Percentiles rank a stretch among this genome's conserved stretches.
Evolutionary conservation across 257 asterid genomes (phyloP).

Genomic region (Salvia miltiorrhiza): DNA sequence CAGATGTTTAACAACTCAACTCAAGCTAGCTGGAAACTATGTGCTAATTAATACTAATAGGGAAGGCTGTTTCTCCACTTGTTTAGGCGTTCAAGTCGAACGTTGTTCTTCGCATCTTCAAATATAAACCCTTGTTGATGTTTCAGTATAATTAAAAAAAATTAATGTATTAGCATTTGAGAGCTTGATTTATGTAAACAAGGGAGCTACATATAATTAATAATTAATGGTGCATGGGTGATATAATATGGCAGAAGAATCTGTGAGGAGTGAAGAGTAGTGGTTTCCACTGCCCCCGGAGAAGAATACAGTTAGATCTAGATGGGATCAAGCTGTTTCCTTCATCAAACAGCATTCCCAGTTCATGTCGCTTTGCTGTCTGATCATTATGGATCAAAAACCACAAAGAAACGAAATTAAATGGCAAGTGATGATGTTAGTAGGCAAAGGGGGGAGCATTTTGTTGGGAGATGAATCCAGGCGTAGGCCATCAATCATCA

Average conservation of each 20-base stretch:
- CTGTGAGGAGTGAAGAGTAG: constrained; percentile 21
- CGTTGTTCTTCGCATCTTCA: neutral
- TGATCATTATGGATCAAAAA: too few species aligned
- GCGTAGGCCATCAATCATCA: neutral
- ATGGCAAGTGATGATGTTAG: neutral
- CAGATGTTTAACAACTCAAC: constrained; percentile 19
- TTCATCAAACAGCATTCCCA: constrained; percentile 11
- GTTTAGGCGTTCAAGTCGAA: neutral
- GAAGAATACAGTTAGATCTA: constrained; percentile 56
- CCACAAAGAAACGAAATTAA: too few species aligned
- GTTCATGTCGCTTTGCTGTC: constrained; percentile 40
- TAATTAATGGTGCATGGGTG: neutral
- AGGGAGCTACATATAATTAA: neutral
- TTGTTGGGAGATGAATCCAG: constrained; percentile 5
- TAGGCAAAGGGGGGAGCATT: neutral
- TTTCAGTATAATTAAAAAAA: too few species aligned
- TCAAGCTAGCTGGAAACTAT: constrained; percentile 17
- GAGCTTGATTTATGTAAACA: neutral
- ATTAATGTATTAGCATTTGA: neutral
- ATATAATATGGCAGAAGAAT: neutral
- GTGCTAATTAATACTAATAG: constrained; percentile 9
- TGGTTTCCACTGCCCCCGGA: constrained; percentile 48
- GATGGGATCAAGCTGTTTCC: constrained; percentile 61
- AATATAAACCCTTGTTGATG: too few species aligned
- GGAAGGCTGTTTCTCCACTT: constrained; percentile 3